Conservation (phyloP, 495 filamentous ascomycete species). For the Pseudoneurospora amorphoporcata region DNA sequence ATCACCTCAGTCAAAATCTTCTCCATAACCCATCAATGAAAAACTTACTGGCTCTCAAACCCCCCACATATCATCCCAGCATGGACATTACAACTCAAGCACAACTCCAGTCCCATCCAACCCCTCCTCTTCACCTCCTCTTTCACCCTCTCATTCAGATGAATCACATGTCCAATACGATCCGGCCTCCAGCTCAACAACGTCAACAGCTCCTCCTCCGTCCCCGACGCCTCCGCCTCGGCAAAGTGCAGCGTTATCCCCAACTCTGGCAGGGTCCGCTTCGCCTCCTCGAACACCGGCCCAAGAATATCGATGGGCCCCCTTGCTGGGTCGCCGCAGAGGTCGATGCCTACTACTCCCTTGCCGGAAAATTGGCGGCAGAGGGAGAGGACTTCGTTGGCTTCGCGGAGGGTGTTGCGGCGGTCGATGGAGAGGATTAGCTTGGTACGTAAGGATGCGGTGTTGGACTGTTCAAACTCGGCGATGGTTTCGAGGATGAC, state of each 20-base stretch:
- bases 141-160: constrained; percentile 50
- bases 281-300: constrained; percentile 46
- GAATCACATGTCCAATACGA: constrained; percentile 70
- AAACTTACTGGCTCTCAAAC: constrained; percentile 49
- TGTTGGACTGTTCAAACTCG: constrained; percentile 27
- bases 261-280: constrained; percentile 33
- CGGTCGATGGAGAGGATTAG: constrained; percentile 74
- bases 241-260: constrained; percentile 71
- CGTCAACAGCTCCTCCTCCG: constrained; percentile 46
- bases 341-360: constrained; percentile 67
- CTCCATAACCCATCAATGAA: neutral
- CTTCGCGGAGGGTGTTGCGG: constrained; percentile 44
- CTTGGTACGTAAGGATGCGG: constrained; percentile 25
- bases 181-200: constrained; percentile 58
- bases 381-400: constrained; percentile 51
- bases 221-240: constrained; percentile 46
- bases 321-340: constrained; percentile 66
- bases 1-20: neutral
- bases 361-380: constrained; percentile 41
- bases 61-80: constrained; percentile 60
- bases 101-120: constrained; percentile 59
- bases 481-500: constrained; percentile 51
- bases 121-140: constrained; percentile 39
- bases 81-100: constrained; percentile 72
- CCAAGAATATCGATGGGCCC: constrained; percentile 48